Conservation (phyloP, 2,329 filamentous ascomycete genomes). For the Davidsoniella neocaledoniae region DNA sequence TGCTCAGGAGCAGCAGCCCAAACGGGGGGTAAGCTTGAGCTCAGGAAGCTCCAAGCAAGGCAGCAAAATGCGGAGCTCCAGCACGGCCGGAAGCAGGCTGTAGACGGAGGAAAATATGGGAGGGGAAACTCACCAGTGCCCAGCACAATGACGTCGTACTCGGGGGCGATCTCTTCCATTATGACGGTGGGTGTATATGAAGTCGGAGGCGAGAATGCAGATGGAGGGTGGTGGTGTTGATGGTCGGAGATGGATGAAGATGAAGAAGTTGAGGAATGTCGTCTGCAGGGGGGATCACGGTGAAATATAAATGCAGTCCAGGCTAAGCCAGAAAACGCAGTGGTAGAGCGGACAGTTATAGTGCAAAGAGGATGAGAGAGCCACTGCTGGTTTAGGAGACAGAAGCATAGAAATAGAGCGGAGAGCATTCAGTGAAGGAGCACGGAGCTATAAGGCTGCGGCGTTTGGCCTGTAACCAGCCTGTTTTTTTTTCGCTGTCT, state of each 20-base stretch:
- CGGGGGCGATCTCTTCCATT: constrained; percentile 97
- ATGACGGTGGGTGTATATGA: constrained; percentile 18
- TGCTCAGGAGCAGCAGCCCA: not conserved
- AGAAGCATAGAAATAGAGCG: too few species aligned
- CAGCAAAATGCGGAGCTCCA: not conserved
- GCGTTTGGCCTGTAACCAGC: too few species aligned
- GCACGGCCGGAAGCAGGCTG: not conserved
- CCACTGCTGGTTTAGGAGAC: too few species aligned
- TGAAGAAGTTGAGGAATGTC: constrained; percentile 8
- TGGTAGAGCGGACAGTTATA: constrained; percentile 7
- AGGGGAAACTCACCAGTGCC: constrained; percentile 61
- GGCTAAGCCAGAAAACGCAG: constrained; percentile 3
- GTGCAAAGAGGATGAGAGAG: not conserved
- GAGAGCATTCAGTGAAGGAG: too few species aligned
- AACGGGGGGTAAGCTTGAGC: not conserved
- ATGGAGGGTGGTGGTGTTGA: constrained; percentile 17
- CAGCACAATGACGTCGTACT: constrained; percentile 97
- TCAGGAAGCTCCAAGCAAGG: not conserved
- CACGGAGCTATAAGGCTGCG: too few species aligned
- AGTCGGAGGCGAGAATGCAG: constrained; percentile 16
- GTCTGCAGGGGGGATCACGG: constrained; percentile 10
- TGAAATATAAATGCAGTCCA: constrained; percentile 9
- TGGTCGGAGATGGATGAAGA: constrained; percentile 6
- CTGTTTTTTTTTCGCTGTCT: too few species aligned
- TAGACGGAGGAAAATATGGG: not conserved